These are phyloP conservation scores for Diaporthe sp. DNA, from an alignment of 2,329 filamentous ascomycete species.

Conservation along the genomic window DNA sequence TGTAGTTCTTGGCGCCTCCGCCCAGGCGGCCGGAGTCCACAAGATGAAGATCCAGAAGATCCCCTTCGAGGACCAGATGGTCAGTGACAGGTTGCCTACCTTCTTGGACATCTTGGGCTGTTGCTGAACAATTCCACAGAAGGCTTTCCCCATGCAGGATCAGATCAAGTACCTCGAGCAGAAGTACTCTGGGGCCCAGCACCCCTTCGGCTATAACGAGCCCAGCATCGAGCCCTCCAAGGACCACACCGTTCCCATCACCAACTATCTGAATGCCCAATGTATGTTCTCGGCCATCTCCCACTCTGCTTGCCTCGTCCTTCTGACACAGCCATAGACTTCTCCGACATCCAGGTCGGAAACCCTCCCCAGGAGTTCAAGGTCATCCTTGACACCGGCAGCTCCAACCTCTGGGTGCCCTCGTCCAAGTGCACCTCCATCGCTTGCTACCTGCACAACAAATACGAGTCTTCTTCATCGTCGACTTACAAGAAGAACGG, in stretches of 20 bases:
- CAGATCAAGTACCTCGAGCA: slow-evolving; percentile 88
- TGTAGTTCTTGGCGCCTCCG: slow-evolving; percentile 64
- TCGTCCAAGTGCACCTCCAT: slow-evolving; percentile 92
- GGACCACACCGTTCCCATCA: slow-evolving; percentile 86
- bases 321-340: slow-evolving; percentile 70
- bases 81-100: slow-evolving; percentile 57
- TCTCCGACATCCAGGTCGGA: slow-evolving; percentile 94
- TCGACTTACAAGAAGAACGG: slow-evolving; percentile 96
- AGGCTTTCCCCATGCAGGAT: slow-evolving; percentile 80
- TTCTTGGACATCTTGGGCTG: neutral
- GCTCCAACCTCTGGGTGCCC: slow-evolving; percentile 99
- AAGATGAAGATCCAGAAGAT: slow-evolving; percentile 99
- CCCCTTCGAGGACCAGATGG: slow-evolving; percentile 90
- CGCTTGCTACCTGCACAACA: slow-evolving; percentile 96
- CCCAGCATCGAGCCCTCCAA: slow-evolving; percentile 30
- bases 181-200: slow-evolving; percentile 85
- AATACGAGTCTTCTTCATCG: slow-evolving; percentile 92
- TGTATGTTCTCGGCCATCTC: slow-evolving; percentile 70
- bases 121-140: slow-evolving; percentile 56
- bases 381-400: slow-evolving; percentile 97
- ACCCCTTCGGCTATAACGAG: slow-evolving; percentile 34
- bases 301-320: slow-evolving; percentile 11
- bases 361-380: slow-evolving; percentile 96
- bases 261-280: slow-evolving; percentile 98
- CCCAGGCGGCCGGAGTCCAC: slow-evolving; percentile 83